Conservation (phyloP, 164 flowering plant species). For the Taxillus chinensis region DNA sequence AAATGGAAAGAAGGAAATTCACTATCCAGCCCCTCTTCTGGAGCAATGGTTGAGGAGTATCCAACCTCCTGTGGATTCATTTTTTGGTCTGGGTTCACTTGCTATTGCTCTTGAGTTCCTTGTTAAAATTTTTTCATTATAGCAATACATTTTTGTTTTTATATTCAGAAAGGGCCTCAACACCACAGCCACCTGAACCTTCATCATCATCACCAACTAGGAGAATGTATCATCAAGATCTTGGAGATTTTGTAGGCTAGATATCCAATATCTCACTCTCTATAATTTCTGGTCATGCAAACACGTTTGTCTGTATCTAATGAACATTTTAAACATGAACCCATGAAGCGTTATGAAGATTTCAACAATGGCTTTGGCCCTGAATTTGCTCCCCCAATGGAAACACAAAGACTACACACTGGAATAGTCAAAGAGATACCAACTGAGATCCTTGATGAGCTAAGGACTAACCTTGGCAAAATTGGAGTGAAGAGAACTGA, state of each 20-base stretch:
- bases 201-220: constrained; percentile 36
- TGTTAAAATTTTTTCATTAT: neutral
- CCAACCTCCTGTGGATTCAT: constrained; percentile 39
- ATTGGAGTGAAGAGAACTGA: constrained; percentile 13
- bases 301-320: constrained; percentile 1
- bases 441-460: constrained; percentile 8
- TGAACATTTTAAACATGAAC: constrained; percentile 25
- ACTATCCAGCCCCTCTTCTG: constrained; percentile 55
- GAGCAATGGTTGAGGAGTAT: constrained; percentile 42
- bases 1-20: constrained; percentile 22
- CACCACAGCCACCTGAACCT: constrained; percentile 46
- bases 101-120: constrained; percentile 1
- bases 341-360: constrained; percentile 53
- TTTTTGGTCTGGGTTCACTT: constrained; percentile 39
- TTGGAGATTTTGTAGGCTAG: constrained; percentile 34
- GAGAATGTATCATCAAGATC: constrained; percentile 15
- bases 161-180: constrained; percentile 34
- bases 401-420: constrained; percentile 22
- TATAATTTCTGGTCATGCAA: neutral
- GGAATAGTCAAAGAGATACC: constrained; percentile 21
- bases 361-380: constrained; percentile 34
- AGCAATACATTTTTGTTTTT: neutral
- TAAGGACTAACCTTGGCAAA: constrained; percentile 8
- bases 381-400: constrained; percentile 27
- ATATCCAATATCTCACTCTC: neutral